A percentile compares a stretch with the other conserved stretches of the same genome.
Conservation (phyloP, 2,329 filamentous ascomycete species). For the Cryoendolithus antarcticus region DNA sequence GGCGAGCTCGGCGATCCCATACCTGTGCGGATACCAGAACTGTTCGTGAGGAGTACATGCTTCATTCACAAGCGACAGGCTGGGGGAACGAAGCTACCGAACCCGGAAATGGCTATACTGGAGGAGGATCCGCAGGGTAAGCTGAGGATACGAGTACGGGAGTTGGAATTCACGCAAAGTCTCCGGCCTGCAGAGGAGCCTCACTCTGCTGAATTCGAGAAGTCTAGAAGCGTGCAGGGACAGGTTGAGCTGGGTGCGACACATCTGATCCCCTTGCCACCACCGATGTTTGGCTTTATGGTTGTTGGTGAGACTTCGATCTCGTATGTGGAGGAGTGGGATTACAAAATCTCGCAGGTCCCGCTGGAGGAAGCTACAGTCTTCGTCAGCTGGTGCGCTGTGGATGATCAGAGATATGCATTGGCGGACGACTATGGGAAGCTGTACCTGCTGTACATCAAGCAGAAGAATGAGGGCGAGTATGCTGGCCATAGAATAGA, state of each 20-base stretch:
- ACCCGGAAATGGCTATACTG: constrained; percentile 51
- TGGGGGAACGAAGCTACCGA: constrained; percentile 25
- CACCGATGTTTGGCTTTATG: constrained; percentile 39
- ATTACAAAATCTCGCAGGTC: constrained; percentile 53
- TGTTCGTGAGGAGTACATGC: constrained; percentile 53
- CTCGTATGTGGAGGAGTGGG: constrained; percentile 66
- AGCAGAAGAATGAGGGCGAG: constrained; percentile 49
- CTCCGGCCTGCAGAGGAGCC: constrained; percentile 32
- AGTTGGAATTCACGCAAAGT: constrained; percentile 40
- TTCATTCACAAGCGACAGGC: constrained; percentile 46
- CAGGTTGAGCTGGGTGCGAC: constrained; percentile 48
- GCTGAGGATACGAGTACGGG: constrained; percentile 42
- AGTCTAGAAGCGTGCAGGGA: constrained; percentile 36
- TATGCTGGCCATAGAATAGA: constrained; percentile 63
- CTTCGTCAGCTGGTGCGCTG: constrained; percentile 82
- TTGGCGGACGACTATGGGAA: constrained; percentile 83
- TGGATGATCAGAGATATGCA: constrained; percentile 73
- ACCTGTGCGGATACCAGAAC: constrained; percentile 51
- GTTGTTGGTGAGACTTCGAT: constrained; percentile 55
- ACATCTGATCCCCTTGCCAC: constrained; percentile 49
- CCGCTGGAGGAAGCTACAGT: constrained; percentile 62
- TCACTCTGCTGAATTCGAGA: constrained; percentile 40
- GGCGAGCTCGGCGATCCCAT: constrained; percentile 50
- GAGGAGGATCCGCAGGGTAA: constrained; percentile 48
- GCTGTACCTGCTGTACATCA: constrained; percentile 71